Percentiles rank a stretch among this genome's conserved stretches.
These are phyloP conservation scores for Fraxinus anomala DNA, from an alignment of 257 asterid species.

Conservation along the genomic window DNA sequence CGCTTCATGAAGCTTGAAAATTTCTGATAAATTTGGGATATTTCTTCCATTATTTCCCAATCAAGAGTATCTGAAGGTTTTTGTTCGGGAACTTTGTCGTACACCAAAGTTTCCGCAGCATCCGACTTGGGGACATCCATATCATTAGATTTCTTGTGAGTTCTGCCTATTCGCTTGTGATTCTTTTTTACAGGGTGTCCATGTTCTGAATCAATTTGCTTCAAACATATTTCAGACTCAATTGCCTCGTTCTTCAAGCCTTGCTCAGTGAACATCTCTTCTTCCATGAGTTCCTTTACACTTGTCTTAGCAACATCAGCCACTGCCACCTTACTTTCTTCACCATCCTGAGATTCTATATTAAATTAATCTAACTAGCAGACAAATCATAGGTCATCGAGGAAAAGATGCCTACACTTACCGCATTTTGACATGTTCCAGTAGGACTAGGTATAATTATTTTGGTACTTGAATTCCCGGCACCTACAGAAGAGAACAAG, in stretches of 20 bases:
- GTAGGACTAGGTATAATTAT: conserved; percentile 26
- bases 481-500: conserved; percentile 33
- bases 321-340: conserved; percentile 39
- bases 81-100: conserved; percentile 31
- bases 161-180: conserved; percentile 41
- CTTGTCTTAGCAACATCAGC: conserved; percentile 47
- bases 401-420: conserved; percentile 32
- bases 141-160: conserved; percentile 41
- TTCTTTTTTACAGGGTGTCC: conserved; percentile 30
- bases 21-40: conserved; percentile 41
- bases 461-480: conserved; percentile 37
- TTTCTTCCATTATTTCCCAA: conserved; percentile 58
- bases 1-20: conserved; percentile 29
- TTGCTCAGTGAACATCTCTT: conserved; percentile 71
- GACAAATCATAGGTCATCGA: conserved; percentile 10
- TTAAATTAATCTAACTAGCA: conserved; percentile 12
- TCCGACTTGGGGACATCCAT: conserved; percentile 47
- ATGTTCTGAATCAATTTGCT: conserved; percentile 20
- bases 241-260: conserved; percentile 35
- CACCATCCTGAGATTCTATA: conserved; percentile 44
- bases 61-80: conserved; percentile 46
- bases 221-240: conserved; percentile 38
- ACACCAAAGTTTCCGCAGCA: conserved; percentile 30
- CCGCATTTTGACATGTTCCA: conserved; percentile 29
- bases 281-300: conserved; percentile 93